These are phyloP conservation scores for Penicillium cataractarum DNA, from an alignment of 495 filamentous ascomycete genomes.

Conservation along the genomic window DNA sequence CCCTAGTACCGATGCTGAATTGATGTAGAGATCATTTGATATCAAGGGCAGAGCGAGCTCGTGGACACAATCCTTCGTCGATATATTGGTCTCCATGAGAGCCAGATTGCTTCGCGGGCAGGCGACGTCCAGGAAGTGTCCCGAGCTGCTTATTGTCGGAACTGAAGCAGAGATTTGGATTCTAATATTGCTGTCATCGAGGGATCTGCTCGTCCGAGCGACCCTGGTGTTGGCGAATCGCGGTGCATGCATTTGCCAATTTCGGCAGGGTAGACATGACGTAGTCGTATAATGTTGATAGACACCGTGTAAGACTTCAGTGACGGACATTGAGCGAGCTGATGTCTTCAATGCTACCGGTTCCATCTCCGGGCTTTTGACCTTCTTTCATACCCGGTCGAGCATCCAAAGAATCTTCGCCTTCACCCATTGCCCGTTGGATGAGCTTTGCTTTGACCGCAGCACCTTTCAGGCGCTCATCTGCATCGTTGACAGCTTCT, in stretches of 20 bases:
- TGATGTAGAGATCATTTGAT: neutral
- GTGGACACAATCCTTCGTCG: neutral
- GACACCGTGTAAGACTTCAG: conserved; percentile 29
- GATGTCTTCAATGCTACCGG: conserved; percentile 60
- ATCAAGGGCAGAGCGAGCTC: neutral
- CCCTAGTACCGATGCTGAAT: neutral
- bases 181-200: neutral
- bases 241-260: neutral
- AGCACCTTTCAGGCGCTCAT: conserved; percentile 80
- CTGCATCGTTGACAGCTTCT: conserved; percentile 81
- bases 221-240: neutral
- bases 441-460: conserved; percentile 81
- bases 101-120: neutral
- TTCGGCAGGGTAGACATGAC: neutral
- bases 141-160: neutral
- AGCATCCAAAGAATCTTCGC: conserved; percentile 34
- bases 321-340: conserved; percentile 51
- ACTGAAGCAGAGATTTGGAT: neutral
- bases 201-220: neutral
- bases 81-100: neutral
- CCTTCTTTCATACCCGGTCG: conserved; percentile 32
- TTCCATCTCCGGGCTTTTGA: conserved; percentile 41
- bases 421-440: conserved; percentile 69
- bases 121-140: neutral
- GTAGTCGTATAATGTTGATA: neutral